Percentiles rank a stretch among this genome's conserved stretches.
phyloP scores from a whole-genome alignment of 164 flowering plant genomes.

The Piper betle region DNA sequence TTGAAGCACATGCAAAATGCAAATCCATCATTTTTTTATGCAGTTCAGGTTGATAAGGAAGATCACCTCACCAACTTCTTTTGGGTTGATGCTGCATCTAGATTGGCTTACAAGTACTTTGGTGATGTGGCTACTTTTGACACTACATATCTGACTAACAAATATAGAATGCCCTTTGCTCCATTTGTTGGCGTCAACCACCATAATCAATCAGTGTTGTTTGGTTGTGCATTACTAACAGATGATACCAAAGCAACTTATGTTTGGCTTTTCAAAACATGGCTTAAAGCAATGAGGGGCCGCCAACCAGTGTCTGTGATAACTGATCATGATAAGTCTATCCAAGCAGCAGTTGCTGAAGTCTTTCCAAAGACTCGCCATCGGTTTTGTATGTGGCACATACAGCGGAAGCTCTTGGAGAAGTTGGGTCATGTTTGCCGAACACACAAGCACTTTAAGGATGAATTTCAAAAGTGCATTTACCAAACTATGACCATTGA shows the following conservation, averaged over 20 bases:
- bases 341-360: constrained; percentile 37
- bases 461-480: constrained; percentile 47
- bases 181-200: constrained; percentile 17
- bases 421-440: constrained; percentile 46
- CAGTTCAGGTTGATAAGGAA: constrained; percentile 7
- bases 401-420: constrained; percentile 45
- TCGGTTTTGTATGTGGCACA: constrained; percentile 38
- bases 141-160: constrained; percentile 1
- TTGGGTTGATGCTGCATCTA: constrained; percentile 5
- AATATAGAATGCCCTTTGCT: constrained; percentile 4
- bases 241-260: constrained; percentile 45
- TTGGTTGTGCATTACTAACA: constrained; percentile 18
- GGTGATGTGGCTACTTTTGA: constrained; percentile 4
- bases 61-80: constrained; percentile 1
- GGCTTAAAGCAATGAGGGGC: constrained; percentile 37
- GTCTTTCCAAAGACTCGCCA: constrained; percentile 57
- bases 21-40: constrained; percentile 10
- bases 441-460: constrained; percentile 46
- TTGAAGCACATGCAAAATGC: constrained; percentile 7
- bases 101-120: constrained; percentile 3
- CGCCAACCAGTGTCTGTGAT: constrained; percentile 33
- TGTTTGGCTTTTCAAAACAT: constrained; percentile 51
- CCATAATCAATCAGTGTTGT: constrained; percentile 41
- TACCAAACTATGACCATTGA: constrained; percentile 18
- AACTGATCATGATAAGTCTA: constrained; percentile 35